phyloP scores from a whole-genome alignment of 352 stramenopile species.

The Phytophthora fragariae region DNA sequence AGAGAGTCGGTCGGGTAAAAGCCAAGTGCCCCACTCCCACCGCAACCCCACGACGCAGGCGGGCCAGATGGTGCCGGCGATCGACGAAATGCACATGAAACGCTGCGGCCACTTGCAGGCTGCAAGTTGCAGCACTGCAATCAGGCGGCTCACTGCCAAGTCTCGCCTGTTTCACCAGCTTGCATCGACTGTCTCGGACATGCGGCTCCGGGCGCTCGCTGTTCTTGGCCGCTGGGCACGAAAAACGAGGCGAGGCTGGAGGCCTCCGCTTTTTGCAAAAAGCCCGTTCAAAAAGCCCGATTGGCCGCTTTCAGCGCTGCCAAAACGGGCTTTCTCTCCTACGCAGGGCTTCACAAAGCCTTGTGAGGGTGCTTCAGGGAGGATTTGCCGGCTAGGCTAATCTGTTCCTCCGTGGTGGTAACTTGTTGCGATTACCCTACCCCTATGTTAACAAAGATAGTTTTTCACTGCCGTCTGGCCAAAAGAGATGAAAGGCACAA shows the following conservation, averaged over 20 bases:
- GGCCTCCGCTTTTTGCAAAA: no score
- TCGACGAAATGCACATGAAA: conserved; percentile 26
- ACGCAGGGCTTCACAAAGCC: no score
- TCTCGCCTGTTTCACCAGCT: not conserved
- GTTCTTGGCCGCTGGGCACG: not conserved
- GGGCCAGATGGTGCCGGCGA: conserved; percentile 23
- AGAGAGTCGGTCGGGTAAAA: conserved; percentile 48
- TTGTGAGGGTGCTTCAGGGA: no score
- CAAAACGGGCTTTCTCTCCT: no score
- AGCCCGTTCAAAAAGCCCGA: no score
- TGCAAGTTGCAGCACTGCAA: not conserved
- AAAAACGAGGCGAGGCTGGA: not conserved
- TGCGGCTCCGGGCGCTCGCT: not conserved
- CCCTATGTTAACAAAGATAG: no score
- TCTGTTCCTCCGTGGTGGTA: no score
- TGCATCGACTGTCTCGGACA: not conserved
- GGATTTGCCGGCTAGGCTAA: no score
- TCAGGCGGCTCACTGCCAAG: not conserved
- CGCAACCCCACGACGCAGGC: conserved; percentile 23
- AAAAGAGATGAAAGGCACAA: no score
- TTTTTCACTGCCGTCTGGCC: no score
- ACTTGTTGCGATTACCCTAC: no score
- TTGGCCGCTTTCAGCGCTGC: no score
- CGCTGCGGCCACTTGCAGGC: not conserved
- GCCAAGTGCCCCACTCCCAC: conserved; percentile 15